phyloP scores from a whole-genome alignment of 2,329 filamentous ascomycete genomes.

The Atkinsonella hypoxylon region DNA sequence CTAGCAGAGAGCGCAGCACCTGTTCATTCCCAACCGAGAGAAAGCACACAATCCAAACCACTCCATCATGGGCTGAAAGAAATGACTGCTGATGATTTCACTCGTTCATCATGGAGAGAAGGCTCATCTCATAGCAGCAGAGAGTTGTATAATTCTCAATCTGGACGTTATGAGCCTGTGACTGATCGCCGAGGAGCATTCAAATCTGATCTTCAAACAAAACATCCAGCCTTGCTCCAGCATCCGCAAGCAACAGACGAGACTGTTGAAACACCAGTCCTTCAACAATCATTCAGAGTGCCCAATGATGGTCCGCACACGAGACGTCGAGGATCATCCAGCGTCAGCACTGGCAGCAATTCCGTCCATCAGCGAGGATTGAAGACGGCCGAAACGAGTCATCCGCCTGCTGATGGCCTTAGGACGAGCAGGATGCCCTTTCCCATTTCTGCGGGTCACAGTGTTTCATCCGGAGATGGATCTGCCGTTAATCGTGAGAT shows the following conservation, averaged over 20 bases:
- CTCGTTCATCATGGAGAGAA: slow-evolving; percentile 70
- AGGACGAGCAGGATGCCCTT: slow-evolving; percentile 36
- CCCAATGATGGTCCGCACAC: slow-evolving; percentile 56
- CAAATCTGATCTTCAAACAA: slow-evolving; percentile 53
- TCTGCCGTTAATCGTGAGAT: slow-evolving; percentile 10
- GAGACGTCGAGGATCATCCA: slow-evolving; percentile 77
- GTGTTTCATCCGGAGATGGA: slow-evolving; percentile 28
- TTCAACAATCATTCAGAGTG: slow-evolving; percentile 70
- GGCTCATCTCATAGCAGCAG: slow-evolving; percentile 48
- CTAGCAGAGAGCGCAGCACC: slow-evolving; percentile 40
- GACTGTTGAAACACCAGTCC: slow-evolving; percentile 71
- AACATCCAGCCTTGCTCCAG: slow-evolving; percentile 70
- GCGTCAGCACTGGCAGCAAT: slow-evolving; percentile 77
- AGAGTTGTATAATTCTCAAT: slow-evolving; percentile 91
- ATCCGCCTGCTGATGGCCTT: slow-evolving; percentile 29
- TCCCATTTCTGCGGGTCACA: slow-evolving; percentile 37
- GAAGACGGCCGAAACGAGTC: slow-evolving; percentile 29
- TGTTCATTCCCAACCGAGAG: slow-evolving; percentile 39
- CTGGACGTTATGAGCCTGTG: slow-evolving; percentile 84
- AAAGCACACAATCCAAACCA: slow-evolving; percentile 43
- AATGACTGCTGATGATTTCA: slow-evolving; percentile 90
- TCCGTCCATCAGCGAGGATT: slow-evolving; percentile 47
- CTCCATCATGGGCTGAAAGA: slow-evolving; percentile 52
- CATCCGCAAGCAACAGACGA: slow-evolving; percentile 52
- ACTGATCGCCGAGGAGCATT: slow-evolving; percentile 61